Base-by-base conservation (phyloP, 768 basidiomycete species). In the Phaeotremella fagi region DNA sequence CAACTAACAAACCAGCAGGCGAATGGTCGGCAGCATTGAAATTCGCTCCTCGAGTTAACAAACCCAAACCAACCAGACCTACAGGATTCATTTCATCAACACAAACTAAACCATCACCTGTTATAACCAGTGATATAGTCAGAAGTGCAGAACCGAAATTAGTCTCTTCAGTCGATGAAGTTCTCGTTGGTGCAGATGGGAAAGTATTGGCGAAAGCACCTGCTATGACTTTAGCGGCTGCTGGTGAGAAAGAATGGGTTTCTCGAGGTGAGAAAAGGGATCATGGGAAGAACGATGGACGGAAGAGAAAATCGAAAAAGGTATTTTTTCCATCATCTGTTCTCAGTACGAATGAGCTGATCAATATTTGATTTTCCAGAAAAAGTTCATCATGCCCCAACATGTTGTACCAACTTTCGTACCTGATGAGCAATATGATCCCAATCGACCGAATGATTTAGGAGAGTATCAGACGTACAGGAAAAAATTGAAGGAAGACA, bases 351-450 rank as follows among this genome's bases (percentile, higher is more conserved):
- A n/a, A n/a, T n/a, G n/a, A n/a, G n/a, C n/a, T n/a, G n/a, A n/a
- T n/a, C n/a, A n/a, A n/a, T n/a, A n/a, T n/a, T n/a, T n/a, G n/a
- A n/a, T n/a, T n/a, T n/a, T 9, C 25, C 44, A 66, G 60, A 62
- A 53, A 47, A 44, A 55, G 47, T 45, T 38, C 7, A 20, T 11
- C 6, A 41, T 41, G 23, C 36, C 45, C 12, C 55, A 52, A 28
- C 62, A 59, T 24, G 47, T 60, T 33, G 56, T 65, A 11, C 64
- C 68, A 6, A 56, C 53, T 7, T 74, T 74, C 45, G 59, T 67
- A 27, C 72, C 72, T 3, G 65, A 70, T n/a, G 72, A 74, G 43
- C 59, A 61, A 46, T 74, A 74, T 42, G 69, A 74, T 38, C 72
- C 72, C 9, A 66, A 68, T 45, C 50, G 68, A 55, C 72, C 72